Conservation (phyloP, 2,329 filamentous ascomycete genomes). For the Colletotrichum costaricense region DNA sequence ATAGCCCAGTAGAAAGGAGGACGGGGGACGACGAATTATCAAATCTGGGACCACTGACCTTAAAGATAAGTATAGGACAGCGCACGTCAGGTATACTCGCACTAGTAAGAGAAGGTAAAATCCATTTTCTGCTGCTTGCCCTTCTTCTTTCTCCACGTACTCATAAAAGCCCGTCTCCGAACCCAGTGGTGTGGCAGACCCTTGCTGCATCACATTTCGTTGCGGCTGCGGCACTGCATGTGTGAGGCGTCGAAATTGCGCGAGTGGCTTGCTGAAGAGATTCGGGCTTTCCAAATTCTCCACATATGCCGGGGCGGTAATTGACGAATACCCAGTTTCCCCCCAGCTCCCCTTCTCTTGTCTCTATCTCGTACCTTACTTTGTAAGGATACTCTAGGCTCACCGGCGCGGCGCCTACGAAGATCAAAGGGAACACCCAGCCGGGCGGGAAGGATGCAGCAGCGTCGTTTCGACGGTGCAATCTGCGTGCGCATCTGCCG, state of each 20-base stretch:
- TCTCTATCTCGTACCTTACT: not conserved
- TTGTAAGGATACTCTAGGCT: not conserved
- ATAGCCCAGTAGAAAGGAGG: not conserved
- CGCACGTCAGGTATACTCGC: not conserved
- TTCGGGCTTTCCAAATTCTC: not conserved
- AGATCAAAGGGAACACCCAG: not conserved
- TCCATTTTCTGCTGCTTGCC: not conserved
- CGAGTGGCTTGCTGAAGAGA: slow-evolving; percentile 9
- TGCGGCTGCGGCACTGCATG: slow-evolving; percentile 6
- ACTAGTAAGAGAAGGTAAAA: not conserved
- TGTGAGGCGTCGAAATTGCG: slow-evolving; percentile 23
- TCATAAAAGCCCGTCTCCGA: not conserved
- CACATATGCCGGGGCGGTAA: not conserved
- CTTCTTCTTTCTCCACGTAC: not conserved
- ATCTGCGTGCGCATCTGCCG: not conserved
- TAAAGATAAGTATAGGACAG: not conserved
- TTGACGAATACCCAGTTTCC: too few relatives aligned
- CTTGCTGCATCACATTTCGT: slow-evolving; percentile 3
- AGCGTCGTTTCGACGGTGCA: not conserved
- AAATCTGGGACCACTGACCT: not conserved
- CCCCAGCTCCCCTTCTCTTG: not conserved
- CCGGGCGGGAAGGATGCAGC: not conserved
- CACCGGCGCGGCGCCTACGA: not conserved
- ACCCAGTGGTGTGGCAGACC: slow-evolving; percentile 4
- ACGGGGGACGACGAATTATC: not conserved